Evolutionary conservation across 2,329 filamentous ascomycete species (phyloP), one percentile per base, ranked within the genome.

Genomic region (Cryoendolithus antarcticus): DNA sequence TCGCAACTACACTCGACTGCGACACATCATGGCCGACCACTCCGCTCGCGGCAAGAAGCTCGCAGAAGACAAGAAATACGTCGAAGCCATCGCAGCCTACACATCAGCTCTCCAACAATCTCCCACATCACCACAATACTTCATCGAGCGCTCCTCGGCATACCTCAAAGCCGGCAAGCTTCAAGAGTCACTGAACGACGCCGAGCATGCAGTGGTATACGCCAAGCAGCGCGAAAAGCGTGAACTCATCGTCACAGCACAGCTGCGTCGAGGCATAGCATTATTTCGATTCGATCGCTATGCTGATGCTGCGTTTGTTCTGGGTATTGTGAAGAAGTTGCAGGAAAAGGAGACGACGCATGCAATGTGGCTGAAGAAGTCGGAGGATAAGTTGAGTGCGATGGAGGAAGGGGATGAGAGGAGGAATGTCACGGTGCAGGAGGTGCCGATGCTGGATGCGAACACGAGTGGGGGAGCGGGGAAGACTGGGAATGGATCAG

Each of bases 111-210:
- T 93, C 19, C 51, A 60, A 27, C 63, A 75, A 44, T 69, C 69
- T 9, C 77, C 80, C 0, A 67, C 66, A 30, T 85, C 83, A 2
- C 82, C 85, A 1, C 64, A 73, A 35, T 95, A 91, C 74, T 80
- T 89, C 45, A 75, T 91, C 46, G 77, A 82, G 48, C 84, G 89
- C 12, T 82, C 86, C 4, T 86, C 79, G 32, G 84, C 85, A 30
- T 80, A 86, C 56, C 72, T 84, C 36, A 74, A 82, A 43, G 67
- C 72, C 2, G 54, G 65, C 13, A 61, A 76, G 42, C 62, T 65
- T 35, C 34, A 53, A 7, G 57, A 59, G 9, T 68, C 48, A n/a
- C 63, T 70, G 27, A 43, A 50, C 34, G 67, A 70, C 45, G 66
- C 66, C 38, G 62, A 70, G 36, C 52, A 61, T 30, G 66, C 76